phyloP scores from a whole-genome alignment of 768 basidiomycete genomes.

The Melanogaster broomeanus region DNA sequence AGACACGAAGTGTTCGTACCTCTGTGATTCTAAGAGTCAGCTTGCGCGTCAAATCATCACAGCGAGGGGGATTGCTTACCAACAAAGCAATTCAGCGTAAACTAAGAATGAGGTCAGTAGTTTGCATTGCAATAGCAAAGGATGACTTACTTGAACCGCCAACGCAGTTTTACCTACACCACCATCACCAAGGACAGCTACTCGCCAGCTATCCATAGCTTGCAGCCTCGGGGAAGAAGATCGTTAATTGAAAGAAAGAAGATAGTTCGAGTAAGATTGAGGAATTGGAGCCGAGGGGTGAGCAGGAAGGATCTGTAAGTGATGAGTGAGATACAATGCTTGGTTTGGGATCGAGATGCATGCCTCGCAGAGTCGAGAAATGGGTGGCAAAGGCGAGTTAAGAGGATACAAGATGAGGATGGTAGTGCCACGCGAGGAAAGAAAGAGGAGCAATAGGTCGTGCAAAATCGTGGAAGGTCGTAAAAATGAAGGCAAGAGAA shows the following conservation, averaged over 20 bases:
- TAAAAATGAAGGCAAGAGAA: conserved; percentile 45
- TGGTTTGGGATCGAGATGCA: background rate
- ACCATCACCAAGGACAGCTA: conserved; percentile 94
- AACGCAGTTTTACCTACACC: conserved; percentile 97
- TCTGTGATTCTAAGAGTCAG: conserved; percentile 42
- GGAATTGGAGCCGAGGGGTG: conserved; percentile 24
- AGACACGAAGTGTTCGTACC: conserved; percentile 39
- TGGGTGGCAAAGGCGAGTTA: conserved; percentile 31
- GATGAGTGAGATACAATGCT: conserved; percentile 12
- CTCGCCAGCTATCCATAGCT: conserved; percentile 93
- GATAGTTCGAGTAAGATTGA: conserved; percentile 25
- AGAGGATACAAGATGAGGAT: conserved; percentile 32
- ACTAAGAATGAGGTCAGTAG: conserved; percentile 49
- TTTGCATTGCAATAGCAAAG: background rate
- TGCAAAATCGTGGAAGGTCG: conserved; percentile 68
- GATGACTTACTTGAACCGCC: conserved; percentile 79
- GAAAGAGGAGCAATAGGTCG: conserved; percentile 58
- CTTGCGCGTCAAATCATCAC: conserved; percentile 10
- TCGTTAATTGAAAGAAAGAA: conserved; percentile 18
- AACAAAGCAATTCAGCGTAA: conserved; percentile 95
- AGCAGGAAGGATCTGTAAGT: conserved; percentile 13
- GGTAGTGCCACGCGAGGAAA: conserved; percentile 31
- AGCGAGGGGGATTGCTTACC: conserved; percentile 51
- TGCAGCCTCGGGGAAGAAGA: conserved; percentile 10
- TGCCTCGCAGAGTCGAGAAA: conserved; percentile 14